Conservation (phyloP, 495 filamentous ascomycete genomes). For the Tuber umbilicatum region DNA sequence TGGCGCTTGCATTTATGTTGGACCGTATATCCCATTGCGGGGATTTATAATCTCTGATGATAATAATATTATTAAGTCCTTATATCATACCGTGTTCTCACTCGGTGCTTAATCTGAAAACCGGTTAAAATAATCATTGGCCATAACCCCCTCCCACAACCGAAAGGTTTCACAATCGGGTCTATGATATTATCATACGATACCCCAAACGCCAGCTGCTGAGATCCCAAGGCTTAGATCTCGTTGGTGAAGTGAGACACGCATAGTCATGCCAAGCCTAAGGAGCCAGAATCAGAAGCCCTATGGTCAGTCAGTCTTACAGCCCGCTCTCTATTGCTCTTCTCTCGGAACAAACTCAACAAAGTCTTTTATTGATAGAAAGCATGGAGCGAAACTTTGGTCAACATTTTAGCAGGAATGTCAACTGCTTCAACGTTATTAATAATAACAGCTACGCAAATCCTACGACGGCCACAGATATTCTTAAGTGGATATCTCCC, state of each 20-base stretch:
- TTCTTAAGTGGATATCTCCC: not conserved
- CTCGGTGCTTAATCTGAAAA: not conserved
- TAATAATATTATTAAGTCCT: not conserved
- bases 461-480: not conserved
- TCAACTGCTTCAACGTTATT: not conserved
- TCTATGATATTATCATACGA: too few relatives aligned
- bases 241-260: not conserved
- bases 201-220: not conserved
- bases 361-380: not conserved
- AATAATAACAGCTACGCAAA: not conserved
- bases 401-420: not conserved
- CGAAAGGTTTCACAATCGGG: too few relatives aligned
- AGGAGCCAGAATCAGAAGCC: not conserved
- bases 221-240: not conserved
- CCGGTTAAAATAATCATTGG: not conserved
- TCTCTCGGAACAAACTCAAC: not conserved
- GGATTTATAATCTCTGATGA: not conserved
- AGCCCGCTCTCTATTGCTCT: not conserved
- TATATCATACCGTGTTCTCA: not conserved
- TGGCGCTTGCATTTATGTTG: not conserved
- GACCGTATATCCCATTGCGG: not conserved
- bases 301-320: not conserved
- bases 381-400: not conserved
- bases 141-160: not conserved
- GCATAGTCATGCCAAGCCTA: not conserved